Conservation (phyloP, 1,139 yeast genomes). For the Yamadazyma aaseri region DNA sequence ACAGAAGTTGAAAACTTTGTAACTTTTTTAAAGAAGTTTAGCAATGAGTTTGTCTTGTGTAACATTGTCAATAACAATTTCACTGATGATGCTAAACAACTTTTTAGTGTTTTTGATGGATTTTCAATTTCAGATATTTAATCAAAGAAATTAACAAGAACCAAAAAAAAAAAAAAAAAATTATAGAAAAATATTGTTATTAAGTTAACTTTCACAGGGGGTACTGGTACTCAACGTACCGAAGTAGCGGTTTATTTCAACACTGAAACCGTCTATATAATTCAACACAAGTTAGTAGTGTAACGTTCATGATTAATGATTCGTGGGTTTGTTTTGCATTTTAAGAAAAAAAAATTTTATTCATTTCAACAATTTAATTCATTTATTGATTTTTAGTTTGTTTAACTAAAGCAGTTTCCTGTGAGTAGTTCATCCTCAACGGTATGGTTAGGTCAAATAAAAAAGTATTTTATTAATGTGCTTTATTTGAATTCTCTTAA, state of each 20-base stretch:
- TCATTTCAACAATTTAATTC: conserved; percentile 17
- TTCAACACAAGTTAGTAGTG: too few relatives aligned
- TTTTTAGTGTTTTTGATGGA: conserved; percentile 41
- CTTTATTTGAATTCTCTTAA: not conserved
- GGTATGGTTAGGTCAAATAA: conserved; percentile 17
- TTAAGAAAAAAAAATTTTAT: conserved; percentile 9
- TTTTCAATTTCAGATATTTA: conserved; percentile 14
- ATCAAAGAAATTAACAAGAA: not conserved
- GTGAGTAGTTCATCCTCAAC: conserved; percentile 29
- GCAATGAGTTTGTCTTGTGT: conserved; percentile 58
- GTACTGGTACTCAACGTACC: conserved; percentile 20
- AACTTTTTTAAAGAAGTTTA: conserved; percentile 36
- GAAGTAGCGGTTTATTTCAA: conserved; percentile 15
- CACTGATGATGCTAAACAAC: conserved; percentile 46
- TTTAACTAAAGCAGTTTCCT: conserved; percentile 16
- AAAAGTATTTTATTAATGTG: too few relatives aligned
- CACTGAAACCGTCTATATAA: conserved; percentile 9
- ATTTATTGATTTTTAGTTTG: conserved; percentile 2
- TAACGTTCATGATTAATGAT: conserved; percentile 10
- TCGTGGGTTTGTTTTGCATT: conserved; percentile 12
- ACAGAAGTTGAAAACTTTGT: conserved; percentile 25
- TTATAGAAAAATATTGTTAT: too few relatives aligned
- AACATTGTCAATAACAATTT: conserved; percentile 92
- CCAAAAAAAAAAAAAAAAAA: conserved; percentile 3
- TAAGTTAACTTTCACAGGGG: conserved; percentile 1